Evolutionary conservation across 2,329 filamentous ascomycete genomes (phyloP), one percentile per base, ranked within the genome.

Genomic region (Pseudocercospora musae): DNA sequence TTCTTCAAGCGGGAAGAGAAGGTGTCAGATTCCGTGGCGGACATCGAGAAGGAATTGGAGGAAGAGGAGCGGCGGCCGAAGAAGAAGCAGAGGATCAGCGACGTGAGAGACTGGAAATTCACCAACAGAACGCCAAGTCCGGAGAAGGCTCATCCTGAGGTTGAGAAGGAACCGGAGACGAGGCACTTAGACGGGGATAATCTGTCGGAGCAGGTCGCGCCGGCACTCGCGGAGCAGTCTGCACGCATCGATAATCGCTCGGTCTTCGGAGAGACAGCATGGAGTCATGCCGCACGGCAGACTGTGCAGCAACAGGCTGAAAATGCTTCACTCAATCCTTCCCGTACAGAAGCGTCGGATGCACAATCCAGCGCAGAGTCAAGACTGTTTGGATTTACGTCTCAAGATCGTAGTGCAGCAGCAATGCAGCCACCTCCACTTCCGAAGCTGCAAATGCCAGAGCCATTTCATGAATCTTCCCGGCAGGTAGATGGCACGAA

Each of bases 91-190:
- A 87, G 88, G 61, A 93, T 91, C 72, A 86, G 87, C 49, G 81
- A 85, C 57, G 88, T 86, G 70, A 84, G 81, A 29, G 81, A 85
- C 27, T 97, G 94, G 94, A 87, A 84, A 65, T 89, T 93, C 70
- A 82, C 82, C 21, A 89, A 88, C 70, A 84, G 86, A 60, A 89
- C 90, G 0, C 87, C 86, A 7, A 93, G 88, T 57, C 90, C 91
- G 2, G 84, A 89, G 70, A 82, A 80, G 33, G 77, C 82, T 0
- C 48, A 59, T 7, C 58, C 52, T 13, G 52, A 20, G 23, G 58
- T 60, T 13, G 31, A 57, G 21, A 60, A 59, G 13, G 37, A 9
- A 25, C 20, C 10, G 29, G n/a, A 57, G n/a, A 58, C 13, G n/a
- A 56, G 10, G 4, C 29, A 58, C 2, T 42, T 11, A 10, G 18